Base-by-base conservation (phyloP, 2,329 filamentous ascomycete species). In the Coniochaeta ligniaria region DNA sequence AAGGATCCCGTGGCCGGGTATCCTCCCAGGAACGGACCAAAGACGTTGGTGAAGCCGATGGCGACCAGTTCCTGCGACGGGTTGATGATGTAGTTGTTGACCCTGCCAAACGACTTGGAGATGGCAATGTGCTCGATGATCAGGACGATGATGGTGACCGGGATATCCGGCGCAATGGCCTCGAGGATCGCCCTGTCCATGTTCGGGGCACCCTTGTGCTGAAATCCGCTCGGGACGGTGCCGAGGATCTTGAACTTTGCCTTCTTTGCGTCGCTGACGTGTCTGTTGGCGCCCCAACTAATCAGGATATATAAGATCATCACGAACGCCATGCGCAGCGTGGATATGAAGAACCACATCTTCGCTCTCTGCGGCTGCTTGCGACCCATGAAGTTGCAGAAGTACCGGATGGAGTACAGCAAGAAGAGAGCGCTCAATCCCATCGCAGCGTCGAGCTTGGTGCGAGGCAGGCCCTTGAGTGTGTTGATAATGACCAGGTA, bases 61-160 rank as follows among this genome's bases (percentile, higher is more conserved):
- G 92, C 94, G 57, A 99, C 91, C 75, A 99, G 84, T 73, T 99
- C 95, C 73, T 99, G 95, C 0, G 94, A 98, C 0, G 95, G 94
- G 68, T 98, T 89, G 72, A 99, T 98, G 43, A 87, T 89, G 75
- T 99, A 99, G 77, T 97, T 96, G 80, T 98, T 98, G 68, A 97
- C 85, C 63, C 95, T 85, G n/a, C 95, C 95, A 66, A 99, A 98
- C 0, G 94, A 98, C 74, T 99, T 99, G 33, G 94, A 92, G 64
- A 99, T 98, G 60, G 95, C 92, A 69, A 99, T 96, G 73, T 99
- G 95, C 76, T 99, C 95, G 63, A 98, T 96, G 33, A 99, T 81
- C 60, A 98, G 82, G 11, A 99, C 94, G 65, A 98, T 96, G 59
- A 97, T 87, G 0, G 90, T 88, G 4, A 90, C 90, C 0, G 95